Percentiles rank a stretch among this genome's conserved stretches.
These are phyloP conservation scores for Monosporascus ibericus DNA, from an alignment of 2,329 filamentous ascomycete species.

Conservation along the genomic window DNA sequence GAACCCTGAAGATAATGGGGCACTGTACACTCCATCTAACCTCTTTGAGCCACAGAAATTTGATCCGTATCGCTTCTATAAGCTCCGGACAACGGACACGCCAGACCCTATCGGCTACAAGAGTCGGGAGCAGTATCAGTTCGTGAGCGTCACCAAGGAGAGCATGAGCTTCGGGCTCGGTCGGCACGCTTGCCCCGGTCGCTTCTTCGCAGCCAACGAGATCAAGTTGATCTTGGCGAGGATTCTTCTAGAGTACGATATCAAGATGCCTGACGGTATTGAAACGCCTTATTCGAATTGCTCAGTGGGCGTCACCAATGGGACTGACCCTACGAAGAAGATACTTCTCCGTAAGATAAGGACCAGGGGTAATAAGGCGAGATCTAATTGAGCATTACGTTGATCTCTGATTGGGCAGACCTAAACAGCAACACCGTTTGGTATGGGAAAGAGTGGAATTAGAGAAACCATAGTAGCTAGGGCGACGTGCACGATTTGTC, in stretches of 20 bases:
- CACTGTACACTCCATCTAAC: not conserved
- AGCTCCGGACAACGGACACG: not conserved
- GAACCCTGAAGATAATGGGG: not conserved
- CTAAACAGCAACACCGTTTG: too few relatives aligned
- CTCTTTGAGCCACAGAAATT: not conserved
- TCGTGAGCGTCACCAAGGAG: constrained; percentile 3
- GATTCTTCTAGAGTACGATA: constrained; percentile 13
- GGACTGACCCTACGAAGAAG: not conserved
- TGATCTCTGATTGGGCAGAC: too few relatives aligned
- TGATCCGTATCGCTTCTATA: not conserved
- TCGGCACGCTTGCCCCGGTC: constrained; percentile 11
- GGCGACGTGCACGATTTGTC: too few relatives aligned
- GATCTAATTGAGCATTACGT: too few relatives aligned
- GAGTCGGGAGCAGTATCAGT: constrained; percentile 3
- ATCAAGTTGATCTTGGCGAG: constrained; percentile 13
- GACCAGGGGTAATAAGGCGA: not conserved
- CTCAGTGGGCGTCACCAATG: not conserved
- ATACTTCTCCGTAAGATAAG: not conserved
- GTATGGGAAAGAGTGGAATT: too few relatives aligned
- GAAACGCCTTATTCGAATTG: not conserved
- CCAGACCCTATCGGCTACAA: not conserved
- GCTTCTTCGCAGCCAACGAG: constrained; percentile 18
- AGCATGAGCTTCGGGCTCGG: constrained; percentile 12
- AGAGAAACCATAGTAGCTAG: too few relatives aligned
- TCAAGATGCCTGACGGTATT: constrained; percentile 1